These are phyloP conservation scores for Aspergillus indologenus DNA, from an alignment of 495 filamentous ascomycete genomes.

Conservation along the genomic window DNA sequence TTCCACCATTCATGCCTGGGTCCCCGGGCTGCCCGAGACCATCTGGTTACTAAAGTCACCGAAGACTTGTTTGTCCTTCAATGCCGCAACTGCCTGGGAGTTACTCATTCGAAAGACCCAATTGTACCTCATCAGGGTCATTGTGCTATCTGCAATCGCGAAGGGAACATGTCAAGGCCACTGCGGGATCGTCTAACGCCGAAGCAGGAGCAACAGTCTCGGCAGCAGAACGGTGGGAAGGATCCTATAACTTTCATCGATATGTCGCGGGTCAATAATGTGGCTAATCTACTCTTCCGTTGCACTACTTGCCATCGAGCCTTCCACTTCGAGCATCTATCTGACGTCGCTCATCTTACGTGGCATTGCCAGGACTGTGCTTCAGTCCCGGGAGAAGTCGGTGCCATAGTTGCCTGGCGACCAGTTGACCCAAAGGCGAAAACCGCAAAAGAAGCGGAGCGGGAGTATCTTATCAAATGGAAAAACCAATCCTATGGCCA, in stretches of 20 bases:
- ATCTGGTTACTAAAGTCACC: conserved; percentile 89
- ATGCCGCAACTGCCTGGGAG: conserved; percentile 78
- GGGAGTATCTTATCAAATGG: conserved; percentile 93
- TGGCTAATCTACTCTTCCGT: conserved; percentile 74
- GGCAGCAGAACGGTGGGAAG: conserved; percentile 69
- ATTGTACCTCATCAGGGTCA: conserved; percentile 63
- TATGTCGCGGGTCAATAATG: conserved; percentile 65
- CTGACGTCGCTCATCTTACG: conserved; percentile 30
- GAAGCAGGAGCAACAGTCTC: conserved; percentile 76
- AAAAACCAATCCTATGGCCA: conserved; percentile 72
- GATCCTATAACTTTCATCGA: conserved; percentile 70
- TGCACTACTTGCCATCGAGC: conserved; percentile 73
- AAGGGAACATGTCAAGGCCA: conserved; percentile 60
- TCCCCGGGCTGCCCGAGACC: conserved; percentile 66
- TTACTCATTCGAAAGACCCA: conserved; percentile 61
- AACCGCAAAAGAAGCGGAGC: conserved; percentile 62
- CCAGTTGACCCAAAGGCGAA: conserved; percentile 56
- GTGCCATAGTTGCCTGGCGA: conserved; percentile 81
- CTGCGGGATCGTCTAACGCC: conserved; percentile 69
- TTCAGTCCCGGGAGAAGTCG: conserved; percentile 56
- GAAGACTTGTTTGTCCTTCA: conserved; percentile 80
- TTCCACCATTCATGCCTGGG: conserved; percentile 85
- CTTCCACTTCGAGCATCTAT: conserved; percentile 79
- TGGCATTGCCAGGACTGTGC: conserved; percentile 79
- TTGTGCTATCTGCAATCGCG: conserved; percentile 65